Evolutionary conservation across 106 monocot genomes (phyloP).

Genomic region (Platanthera zijinensis): DNA sequence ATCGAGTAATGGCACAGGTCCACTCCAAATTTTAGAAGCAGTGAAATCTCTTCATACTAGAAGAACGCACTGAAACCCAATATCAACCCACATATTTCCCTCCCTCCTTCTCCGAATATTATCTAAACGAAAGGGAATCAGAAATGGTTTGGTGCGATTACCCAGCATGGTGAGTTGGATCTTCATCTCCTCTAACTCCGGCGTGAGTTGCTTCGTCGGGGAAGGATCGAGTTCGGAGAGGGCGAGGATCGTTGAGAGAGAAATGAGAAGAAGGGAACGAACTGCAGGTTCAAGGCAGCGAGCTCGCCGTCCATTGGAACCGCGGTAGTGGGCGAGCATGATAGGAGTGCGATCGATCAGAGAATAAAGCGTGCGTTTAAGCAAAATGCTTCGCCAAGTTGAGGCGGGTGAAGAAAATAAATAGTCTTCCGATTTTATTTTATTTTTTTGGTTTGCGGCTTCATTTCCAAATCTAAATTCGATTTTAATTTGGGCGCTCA

Average conservation of each 20-base stretch:
- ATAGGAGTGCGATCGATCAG: not conserved
- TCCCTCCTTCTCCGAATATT: not conserved
- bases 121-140: not conserved
- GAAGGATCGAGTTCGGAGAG: not conserved
- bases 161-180: not conserved
- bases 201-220: not conserved
- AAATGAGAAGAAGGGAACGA: not conserved
- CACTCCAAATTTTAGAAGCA: not conserved
- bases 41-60: not conserved
- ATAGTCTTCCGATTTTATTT: too few relatives aligned
- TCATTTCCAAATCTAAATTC: too few relatives aligned
- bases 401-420: too few relatives aligned
- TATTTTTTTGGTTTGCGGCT: too few relatives aligned
- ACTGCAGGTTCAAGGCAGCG: not conserved
- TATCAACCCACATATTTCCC: not conserved
- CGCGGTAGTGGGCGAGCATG: not conserved
- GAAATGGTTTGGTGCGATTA: not conserved
- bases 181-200: slow-evolving; percentile 1
- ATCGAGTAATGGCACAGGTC: not conserved
- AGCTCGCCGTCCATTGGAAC: not conserved
- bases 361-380: not conserved
- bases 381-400: not conserved
- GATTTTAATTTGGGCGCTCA: too few relatives aligned
- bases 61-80: not conserved
- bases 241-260: slow-evolving; percentile 1